Conservation (phyloP, 257 asterid genomes). For the Leonotis leonurus region DNA sequence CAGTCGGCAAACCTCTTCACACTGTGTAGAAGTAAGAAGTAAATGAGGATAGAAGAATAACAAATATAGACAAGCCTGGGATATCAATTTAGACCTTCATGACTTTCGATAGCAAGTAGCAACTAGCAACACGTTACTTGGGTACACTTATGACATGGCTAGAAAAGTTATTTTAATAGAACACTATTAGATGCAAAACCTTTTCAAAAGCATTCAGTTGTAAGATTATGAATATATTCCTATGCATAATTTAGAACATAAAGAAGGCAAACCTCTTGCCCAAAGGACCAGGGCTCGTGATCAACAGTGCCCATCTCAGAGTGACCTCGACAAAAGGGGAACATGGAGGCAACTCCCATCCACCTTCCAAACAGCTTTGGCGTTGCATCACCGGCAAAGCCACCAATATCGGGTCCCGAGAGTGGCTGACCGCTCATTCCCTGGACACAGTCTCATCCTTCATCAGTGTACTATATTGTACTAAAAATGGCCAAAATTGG, state of each 20-base stretch:
- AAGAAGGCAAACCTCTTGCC: conserved; percentile 66
- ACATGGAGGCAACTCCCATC: conserved; percentile 93
- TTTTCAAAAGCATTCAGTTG: neutral
- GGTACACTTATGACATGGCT: neutral
- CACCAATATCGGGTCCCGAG: conserved; percentile 97
- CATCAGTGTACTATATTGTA: conserved; percentile 5
- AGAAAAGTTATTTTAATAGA: neutral
- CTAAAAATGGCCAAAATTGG: neutral
- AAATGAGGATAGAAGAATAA: conserved; percentile 18
- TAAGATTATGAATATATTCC: neutral
- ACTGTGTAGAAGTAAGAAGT: conserved; percentile 33
- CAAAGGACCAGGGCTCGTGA: conserved; percentile 99
- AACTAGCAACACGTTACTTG: neutral
- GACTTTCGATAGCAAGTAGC: neutral
- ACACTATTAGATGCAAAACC: neutral
- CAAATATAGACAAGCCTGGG: neutral
- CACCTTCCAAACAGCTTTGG: conserved; percentile 95
- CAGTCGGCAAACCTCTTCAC: conserved; percentile 93
- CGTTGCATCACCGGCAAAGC: conserved; percentile 94
- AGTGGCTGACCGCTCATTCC: conserved; percentile 95
- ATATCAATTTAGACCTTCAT: no score
- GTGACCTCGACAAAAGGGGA: conserved; percentile 97
- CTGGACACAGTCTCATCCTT: conserved; percentile 32
- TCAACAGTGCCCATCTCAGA: conserved; percentile 69
- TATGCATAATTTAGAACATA: neutral